A percentile compares a stretch with the other conserved stretches of the same genome.
These are phyloP conservation scores for Wickerhamomyces sydowiorum DNA, from an alignment of 805 yeast species.

Conservation along the genomic window DNA sequence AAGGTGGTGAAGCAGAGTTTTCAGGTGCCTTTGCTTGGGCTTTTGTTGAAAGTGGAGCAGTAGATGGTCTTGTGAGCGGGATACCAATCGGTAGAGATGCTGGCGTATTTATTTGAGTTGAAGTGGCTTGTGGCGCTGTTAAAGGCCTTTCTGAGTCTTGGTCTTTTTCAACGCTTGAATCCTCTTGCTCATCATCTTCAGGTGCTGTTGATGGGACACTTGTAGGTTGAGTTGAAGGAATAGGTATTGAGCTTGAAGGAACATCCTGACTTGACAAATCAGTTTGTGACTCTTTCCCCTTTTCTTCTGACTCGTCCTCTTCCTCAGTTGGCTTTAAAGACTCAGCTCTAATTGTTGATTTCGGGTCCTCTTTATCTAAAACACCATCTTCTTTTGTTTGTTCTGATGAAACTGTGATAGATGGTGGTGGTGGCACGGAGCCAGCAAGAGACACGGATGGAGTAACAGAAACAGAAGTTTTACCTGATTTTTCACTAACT, in stretches of 20 bases:
- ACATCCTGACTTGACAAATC: conserved; percentile 2
- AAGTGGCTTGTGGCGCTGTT: neutral
- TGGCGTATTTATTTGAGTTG: conserved; percentile 2
- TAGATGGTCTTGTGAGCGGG: conserved; percentile 12
- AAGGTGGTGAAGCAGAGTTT: neutral
- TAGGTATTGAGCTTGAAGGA: conserved; percentile 2
- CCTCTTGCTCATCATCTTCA: neutral
- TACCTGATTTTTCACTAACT: neutral
- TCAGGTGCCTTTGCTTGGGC: conserved; percentile 3
- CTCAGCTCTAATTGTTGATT: neutral
- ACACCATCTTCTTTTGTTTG: conserved; percentile 5
- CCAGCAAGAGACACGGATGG: neutral
- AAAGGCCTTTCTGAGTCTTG: neutral
- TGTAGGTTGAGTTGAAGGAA: conserved; percentile 4
- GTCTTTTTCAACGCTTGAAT: neutral
- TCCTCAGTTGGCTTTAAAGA: no score
- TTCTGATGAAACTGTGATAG: neutral
- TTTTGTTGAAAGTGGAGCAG: conserved; percentile 9
- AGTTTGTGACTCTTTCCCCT: neutral
- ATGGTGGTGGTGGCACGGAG: neutral
- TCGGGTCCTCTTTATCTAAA: neutral
- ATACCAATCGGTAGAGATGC: conserved; percentile 10
- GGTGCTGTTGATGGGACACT: neutral
- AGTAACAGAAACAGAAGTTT: neutral
- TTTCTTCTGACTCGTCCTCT: no score